Evolutionary conservation across 2,329 filamentous ascomycete genomes (phyloP), one percentile per base, ranked within the genome.

Genomic region (Diaporthe nobilis): DNA sequence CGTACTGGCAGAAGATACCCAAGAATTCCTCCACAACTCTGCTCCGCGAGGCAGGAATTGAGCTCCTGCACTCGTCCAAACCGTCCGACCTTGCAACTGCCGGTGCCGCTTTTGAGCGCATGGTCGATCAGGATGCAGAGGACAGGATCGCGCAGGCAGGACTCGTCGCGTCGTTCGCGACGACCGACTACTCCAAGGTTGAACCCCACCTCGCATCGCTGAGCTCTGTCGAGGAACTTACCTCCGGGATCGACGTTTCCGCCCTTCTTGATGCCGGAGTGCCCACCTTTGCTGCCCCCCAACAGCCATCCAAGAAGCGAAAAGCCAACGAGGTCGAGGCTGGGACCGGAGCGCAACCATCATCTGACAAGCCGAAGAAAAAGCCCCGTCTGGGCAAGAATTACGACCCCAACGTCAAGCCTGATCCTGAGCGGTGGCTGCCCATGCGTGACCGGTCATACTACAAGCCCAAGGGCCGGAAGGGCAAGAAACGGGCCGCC

Each of bases 361-460:
- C 81, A 81, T 82, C 77, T 53, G 79, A 79, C 39, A 84, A 82
- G 73, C 82, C 76, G 65, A 86, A 75, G 75, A 90, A 89, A 80
- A 87, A 73, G 75, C 89, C 82, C 49, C 86, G 89, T 65, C 87
- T 94, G 80, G 94, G 94, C 44, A 95, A 94, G 85, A 90, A 92
- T 80, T 94, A 91, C 81, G 94, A 95, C 76, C 90, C 94, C 71
- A 91, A 89, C 79, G 97, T 95, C 87, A 92, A 92, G 78, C 90
- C 94, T 47, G 97, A 99, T 83, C 93, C 95, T 0, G 97, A 99
- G 85, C 90, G 97, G 77, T 99, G 97, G 97, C 85, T 99, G 76
- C 96, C 97, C 17, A 88, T 98, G 81, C 92, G 94, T 71, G 97
- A 99, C 83, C 90, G 97, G 75, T 97, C 94, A 80, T 94, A 92